Conservation (phyloP, 371 early-diverging fungal genomes). For the Mucor saturninus region DNA sequence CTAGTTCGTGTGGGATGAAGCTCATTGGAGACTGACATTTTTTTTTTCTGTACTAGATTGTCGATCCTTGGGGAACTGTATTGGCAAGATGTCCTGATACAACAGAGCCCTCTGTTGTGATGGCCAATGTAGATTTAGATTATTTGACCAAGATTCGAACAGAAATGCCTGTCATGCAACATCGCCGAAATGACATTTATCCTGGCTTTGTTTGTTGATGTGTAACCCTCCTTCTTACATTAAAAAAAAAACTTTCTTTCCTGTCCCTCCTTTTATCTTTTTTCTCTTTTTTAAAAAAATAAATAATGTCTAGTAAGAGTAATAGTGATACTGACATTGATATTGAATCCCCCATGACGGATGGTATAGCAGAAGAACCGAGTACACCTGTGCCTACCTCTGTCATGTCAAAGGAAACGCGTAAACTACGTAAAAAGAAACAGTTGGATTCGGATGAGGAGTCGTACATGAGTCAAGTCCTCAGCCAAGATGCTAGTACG, state of each 20-base stretch:
- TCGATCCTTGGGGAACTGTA: constrained; percentile 61
- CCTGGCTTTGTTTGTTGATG: constrained; percentile 14
- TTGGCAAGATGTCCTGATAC: constrained; percentile 66
- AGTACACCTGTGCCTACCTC: background rate
- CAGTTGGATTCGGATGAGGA: constrained; percentile 10
- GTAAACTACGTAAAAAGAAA: constrained; percentile 25
- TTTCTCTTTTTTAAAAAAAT: background rate
- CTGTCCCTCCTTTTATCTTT: background rate
- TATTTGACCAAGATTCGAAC: constrained; percentile 61
- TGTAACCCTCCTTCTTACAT: background rate
- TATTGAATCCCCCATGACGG: background rate
- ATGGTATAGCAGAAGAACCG: background rate
- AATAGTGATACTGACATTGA: constrained; percentile 15
- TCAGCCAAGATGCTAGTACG: background rate
- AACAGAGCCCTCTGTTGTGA: constrained; percentile 52
- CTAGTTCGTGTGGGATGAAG: background rate
- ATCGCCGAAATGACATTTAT: constrained; percentile 74
- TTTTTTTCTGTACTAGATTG: constrained; percentile 32
- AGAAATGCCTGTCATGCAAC: constrained; percentile 78
- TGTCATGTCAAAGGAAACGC: constrained; percentile 15
- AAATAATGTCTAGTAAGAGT: constrained; percentile 1
- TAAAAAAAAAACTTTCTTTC: background rate
- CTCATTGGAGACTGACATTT: background rate
- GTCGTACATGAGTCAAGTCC: background rate
- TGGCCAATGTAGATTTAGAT: constrained; percentile 70